Evolutionary conservation across 768 basidiomycete genomes (phyloP).

Genomic region (Hebeloma cylindrosporum): DNA sequence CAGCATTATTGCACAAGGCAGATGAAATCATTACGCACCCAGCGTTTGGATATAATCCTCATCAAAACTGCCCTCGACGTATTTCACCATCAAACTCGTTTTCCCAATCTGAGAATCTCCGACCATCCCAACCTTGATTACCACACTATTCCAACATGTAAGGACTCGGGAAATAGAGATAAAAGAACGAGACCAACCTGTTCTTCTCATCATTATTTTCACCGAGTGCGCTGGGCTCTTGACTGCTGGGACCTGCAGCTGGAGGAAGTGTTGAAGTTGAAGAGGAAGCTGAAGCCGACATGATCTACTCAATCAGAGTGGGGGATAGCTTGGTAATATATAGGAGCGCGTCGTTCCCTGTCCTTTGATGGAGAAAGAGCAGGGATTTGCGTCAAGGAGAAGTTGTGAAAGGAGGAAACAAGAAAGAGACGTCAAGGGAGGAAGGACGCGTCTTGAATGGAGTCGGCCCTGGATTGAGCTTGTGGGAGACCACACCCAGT

Average conservation of each 20-base stretch:
- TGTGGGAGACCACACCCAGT: slow-evolving; percentile 31
- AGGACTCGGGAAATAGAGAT: neutral
- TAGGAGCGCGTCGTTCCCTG: slow-evolving; percentile 21
- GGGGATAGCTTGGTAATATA: slow-evolving; percentile 17
- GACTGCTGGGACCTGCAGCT: slow-evolving; percentile 51
- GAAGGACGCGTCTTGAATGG: slow-evolving; percentile 39
- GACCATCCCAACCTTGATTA: slow-evolving; percentile 99
- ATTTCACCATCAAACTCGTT: slow-evolving; percentile 99
- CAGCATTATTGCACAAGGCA: neutral
- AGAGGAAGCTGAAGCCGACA: slow-evolving; percentile 53
- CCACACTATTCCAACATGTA: slow-evolving; percentile 54
- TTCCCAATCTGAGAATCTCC: slow-evolving; percentile 99
- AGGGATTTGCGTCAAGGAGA: slow-evolving; percentile 18
- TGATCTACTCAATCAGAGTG: slow-evolving; percentile 26
- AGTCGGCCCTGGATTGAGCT: slow-evolving; percentile 25
- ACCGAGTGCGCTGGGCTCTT: slow-evolving; percentile 46
- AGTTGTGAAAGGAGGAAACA: slow-evolving; percentile 29
- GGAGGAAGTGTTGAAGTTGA: slow-evolving; percentile 45
- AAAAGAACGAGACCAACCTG: slow-evolving; percentile 38
- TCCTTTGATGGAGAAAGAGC: slow-evolving; percentile 12
- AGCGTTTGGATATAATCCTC: slow-evolving; percentile 99
- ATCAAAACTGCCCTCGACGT: slow-evolving; percentile 97
- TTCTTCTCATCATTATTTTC: slow-evolving; percentile 78
- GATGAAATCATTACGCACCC: slow-evolving; percentile 50
- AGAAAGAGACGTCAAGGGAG: slow-evolving; percentile 35